Evolutionary conservation across 2,329 filamentous ascomycete species (phyloP), one percentile per base, ranked within the genome.

Genomic region (Diplodia intermedia): DNA sequence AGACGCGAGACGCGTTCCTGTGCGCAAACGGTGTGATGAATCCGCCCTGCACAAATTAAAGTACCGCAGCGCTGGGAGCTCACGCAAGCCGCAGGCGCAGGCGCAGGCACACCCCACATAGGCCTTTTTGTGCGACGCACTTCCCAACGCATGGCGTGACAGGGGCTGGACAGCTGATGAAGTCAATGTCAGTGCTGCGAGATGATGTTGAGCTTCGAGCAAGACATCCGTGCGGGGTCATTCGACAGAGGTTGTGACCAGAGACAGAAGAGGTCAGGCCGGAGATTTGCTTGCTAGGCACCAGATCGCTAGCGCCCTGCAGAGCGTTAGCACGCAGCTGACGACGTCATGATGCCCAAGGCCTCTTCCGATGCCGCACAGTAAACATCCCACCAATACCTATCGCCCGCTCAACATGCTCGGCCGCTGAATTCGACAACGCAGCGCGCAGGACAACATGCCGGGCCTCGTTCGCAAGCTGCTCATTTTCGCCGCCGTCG

Each of bases 401-500:
- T 23, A n/a, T 12, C 53, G 29, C 63, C 9, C 38, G 33, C 26
- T 29, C 63, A 23, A 40, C 53, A 56, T 66, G 40, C 53, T 20
- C 53, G 38, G 26, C 38, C 43, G 53, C 65, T 66, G 65, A 66
- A 66, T 49, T 52, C 50, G 57, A 57, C 60, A 36, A 31, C 43
- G 14, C 60, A 52, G 33, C 65, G 65, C 53, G 33, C 53, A 66
- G 29, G 53, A 66, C 66, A 77, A 61, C 66, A 95, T 96, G 93
- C 90, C 92, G 67, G 86, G 86, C 71, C 82, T 97, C 69, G 89
- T 91, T 69, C 90, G 91, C 77, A 96, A 95, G 80, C 82, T 97
- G 67, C 77, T 93, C 71, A 88, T 97, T 72, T 90, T 90, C 79
- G 92, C 93, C 67, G 89, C 92, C 31, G 87, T 90, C 66, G 93